A percentile compares a stretch with the other conserved stretches of the same genome.
phyloP scores from a whole-genome alignment of 148 eudicot species.

The Limonium bicolor region DNA sequence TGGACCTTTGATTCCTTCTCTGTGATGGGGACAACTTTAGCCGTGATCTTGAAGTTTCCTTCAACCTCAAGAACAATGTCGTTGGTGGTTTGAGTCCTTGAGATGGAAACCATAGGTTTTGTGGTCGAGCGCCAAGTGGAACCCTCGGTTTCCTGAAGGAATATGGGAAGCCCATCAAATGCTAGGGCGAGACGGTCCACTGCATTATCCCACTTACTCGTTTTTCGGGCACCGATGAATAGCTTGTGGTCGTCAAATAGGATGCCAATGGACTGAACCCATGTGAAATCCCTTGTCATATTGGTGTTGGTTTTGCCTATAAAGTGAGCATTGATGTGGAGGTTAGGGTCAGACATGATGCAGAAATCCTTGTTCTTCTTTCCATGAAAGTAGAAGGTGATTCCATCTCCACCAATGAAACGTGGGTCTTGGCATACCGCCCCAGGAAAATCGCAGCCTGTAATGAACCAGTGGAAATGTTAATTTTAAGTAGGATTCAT shows the following conservation, averaged over 20 bases:
- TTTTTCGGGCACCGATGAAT: constrained; percentile 23
- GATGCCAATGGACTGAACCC: constrained; percentile 40
- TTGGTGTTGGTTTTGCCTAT: constrained; percentile 19
- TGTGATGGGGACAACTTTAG: constrained; percentile 34
- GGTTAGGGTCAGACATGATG: constrained; percentile 28
- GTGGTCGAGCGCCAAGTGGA: constrained; percentile 13
- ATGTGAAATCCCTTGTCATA: constrained; percentile 35
- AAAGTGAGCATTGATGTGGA: constrained; percentile 46
- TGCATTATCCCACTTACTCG: constrained; percentile 23
- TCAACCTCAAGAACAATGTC: constrained; percentile 14
- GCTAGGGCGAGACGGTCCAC: constrained; percentile 23
- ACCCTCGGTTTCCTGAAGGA: constrained; percentile 10
- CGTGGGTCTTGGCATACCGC: constrained; percentile 47
- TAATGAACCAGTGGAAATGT: background rate
- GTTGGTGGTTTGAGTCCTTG: constrained; percentile 17
- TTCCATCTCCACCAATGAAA: constrained; percentile 37
- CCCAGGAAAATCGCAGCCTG: constrained; percentile 39
- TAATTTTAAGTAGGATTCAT: too few relatives aligned
- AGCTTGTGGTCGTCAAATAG: constrained; percentile 30
- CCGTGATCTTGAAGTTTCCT: constrained; percentile 19
- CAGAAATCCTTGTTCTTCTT: constrained; percentile 30
- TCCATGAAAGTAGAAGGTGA: constrained; percentile 46
- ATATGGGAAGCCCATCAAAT: constrained; percentile 19
- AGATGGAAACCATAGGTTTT: constrained; percentile 14
- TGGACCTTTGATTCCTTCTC: constrained; percentile 26